A percentile compares a stretch with the other conserved stretches of the same genome.
Conservation (phyloP, 371 early-diverging fungal genomes). For the Furculomyces boomerangus region DNA sequence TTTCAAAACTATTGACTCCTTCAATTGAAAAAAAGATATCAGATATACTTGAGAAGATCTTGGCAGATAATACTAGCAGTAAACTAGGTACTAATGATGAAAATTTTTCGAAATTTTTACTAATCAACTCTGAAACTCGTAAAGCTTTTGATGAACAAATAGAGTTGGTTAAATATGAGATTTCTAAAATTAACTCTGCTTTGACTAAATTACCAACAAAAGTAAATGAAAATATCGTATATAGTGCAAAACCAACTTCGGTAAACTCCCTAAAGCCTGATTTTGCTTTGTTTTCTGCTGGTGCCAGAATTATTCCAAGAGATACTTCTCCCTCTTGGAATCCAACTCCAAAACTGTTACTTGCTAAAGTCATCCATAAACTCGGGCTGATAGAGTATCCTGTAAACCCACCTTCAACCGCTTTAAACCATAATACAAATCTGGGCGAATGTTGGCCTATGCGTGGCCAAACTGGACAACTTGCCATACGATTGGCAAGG, state of each 20-base stretch:
- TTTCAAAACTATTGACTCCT: too few species aligned
- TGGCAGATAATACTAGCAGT: too few species aligned
- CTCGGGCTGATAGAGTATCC: slow-evolving; percentile 16
- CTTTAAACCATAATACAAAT: slow-evolving; percentile 30
- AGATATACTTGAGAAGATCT: too few species aligned
- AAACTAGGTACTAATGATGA: too few species aligned
- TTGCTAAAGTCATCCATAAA: slow-evolving; percentile 5
- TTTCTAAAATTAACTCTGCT: not conserved
- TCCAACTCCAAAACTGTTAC: slow-evolving; percentile 14
- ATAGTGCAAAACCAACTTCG: not conserved
- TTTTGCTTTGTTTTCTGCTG: slow-evolving; percentile 45
- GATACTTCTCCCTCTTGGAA: slow-evolving; percentile 36
- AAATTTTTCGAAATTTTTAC: too few species aligned
- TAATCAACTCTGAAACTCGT: too few species aligned
- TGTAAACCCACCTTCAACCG: slow-evolving; percentile 25
- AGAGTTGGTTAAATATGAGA: not conserved
- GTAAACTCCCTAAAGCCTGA: slow-evolving; percentile 33
- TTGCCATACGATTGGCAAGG: slow-evolving; percentile 38
- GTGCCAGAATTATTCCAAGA: slow-evolving; percentile 35
- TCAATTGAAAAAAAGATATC: too few species aligned
- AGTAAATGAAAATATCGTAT: not conserved
- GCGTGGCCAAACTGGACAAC: slow-evolving; percentile 34
- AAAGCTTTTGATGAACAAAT: too few species aligned
- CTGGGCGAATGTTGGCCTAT: slow-evolving; percentile 61
- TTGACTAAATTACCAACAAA: not conserved